A percentile compares a stretch with the other conserved stretches of the same genome.
Evolutionary conservation across 2,329 filamentous ascomycete genomes (phyloP).

Genomic region (Ceratocystis lukuohia): DNA sequence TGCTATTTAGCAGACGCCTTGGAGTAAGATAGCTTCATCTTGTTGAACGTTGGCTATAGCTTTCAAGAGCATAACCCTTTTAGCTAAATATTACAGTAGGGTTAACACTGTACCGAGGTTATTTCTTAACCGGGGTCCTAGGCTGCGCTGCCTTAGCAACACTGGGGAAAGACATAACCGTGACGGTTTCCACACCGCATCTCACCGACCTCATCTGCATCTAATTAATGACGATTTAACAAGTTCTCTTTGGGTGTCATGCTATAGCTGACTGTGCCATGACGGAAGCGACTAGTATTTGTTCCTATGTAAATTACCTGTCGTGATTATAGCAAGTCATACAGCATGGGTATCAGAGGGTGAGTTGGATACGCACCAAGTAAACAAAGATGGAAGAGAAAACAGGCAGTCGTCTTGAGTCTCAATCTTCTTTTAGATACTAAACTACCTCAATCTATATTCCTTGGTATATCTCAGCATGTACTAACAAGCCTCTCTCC

Average conservation of each 20-base stretch:
- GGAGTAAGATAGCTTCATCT: background rate
- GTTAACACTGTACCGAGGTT: background rate
- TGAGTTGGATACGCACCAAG: conserved; percentile 25
- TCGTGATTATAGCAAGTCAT: background rate
- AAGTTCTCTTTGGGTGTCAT: too few relatives aligned
- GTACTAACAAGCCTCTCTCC: conserved; percentile 1
- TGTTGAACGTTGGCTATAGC: background rate
- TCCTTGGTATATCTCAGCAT: background rate
- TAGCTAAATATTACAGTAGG: background rate
- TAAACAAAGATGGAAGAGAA: background rate
- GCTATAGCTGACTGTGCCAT: too few relatives aligned
- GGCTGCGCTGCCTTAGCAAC: background rate
- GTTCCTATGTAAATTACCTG: too few relatives aligned
- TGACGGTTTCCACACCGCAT: background rate
- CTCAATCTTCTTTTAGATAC: background rate
- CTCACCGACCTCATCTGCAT: background rate
- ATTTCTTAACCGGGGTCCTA: background rate
- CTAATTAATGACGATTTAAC: too few relatives aligned
- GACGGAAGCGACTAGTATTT: too few relatives aligned
- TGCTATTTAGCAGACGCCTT: background rate
- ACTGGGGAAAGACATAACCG: background rate
- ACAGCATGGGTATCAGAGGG: conserved; percentile 53
- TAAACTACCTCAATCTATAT: background rate
- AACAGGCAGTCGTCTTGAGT: too few relatives aligned
- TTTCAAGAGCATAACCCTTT: background rate